phyloP scores from a whole-genome alignment of 805 yeast species.

The Tetrapisispora phaffii region DNA sequence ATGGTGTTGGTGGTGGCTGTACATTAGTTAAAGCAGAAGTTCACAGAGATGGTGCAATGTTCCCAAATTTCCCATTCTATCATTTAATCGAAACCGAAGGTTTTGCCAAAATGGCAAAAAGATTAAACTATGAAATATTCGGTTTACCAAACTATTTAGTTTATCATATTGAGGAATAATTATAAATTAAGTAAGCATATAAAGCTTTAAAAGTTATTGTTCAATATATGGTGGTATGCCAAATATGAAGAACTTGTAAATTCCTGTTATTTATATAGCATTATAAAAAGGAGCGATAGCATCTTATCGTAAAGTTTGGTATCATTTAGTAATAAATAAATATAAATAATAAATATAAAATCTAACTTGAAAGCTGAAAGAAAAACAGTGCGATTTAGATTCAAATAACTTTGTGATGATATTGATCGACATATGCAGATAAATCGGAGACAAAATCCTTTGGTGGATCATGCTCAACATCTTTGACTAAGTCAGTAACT shows the following conservation, averaged over 20 bases:
- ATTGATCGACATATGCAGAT: background rate
- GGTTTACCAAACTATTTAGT: constrained; percentile 94
- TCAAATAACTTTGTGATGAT: background rate
- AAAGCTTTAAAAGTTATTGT: no score
- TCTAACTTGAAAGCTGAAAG: background rate
- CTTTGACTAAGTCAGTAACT: constrained; percentile 41
- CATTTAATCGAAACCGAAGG: constrained; percentile 97
- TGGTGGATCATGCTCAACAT: constrained; percentile 40
- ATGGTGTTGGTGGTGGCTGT: constrained; percentile 98
- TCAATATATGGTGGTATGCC: no score
- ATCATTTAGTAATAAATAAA: background rate
- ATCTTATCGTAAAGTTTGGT: background rate
- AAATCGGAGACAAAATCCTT: background rate
- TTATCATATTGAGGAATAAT: constrained; percentile 28
- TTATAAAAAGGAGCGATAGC: background rate
- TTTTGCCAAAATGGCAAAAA: constrained; percentile 94
- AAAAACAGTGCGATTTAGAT: no score
- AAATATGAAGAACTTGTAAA: no score
- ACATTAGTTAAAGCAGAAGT: constrained; percentile 93
- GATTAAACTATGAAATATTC: constrained; percentile 80
- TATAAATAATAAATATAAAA: background rate
- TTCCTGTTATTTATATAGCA: background rate
- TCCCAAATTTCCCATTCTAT: constrained; percentile 96
- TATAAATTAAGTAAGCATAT: background rate
- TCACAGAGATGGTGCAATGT: constrained; percentile 98